A percentile compares a stretch with the other conserved stretches of the same genome.
phyloP scores from a whole-genome alignment of 768 basidiomycete species.

The Naganishia friedmannii region DNA sequence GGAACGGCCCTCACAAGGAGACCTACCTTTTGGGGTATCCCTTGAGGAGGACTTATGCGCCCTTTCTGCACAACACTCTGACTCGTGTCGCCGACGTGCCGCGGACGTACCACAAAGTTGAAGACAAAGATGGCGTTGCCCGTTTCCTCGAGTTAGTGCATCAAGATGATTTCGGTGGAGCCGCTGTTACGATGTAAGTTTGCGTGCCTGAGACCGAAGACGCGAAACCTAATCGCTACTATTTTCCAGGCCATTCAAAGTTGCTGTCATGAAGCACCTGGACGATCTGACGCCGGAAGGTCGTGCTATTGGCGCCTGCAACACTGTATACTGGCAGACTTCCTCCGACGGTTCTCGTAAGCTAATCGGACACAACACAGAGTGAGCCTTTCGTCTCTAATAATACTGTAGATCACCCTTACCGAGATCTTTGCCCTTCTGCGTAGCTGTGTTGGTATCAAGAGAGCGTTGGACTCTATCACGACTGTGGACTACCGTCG shows the following conservation, averaged over 20 bases:
- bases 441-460: slow-evolving; percentile 13
- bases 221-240: not conserved
- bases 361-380: slow-evolving; percentile 39
- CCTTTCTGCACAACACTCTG: slow-evolving; percentile 44
- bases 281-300: slow-evolving; percentile 34
- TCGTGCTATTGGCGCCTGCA: slow-evolving; percentile 34
- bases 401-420: not conserved
- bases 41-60: slow-evolving; percentile 32
- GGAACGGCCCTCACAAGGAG: slow-evolving; percentile 18
- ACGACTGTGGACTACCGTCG: not conserved
- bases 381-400: slow-evolving; percentile 13
- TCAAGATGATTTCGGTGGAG: slow-evolving; percentile 38
- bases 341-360: slow-evolving; percentile 19
- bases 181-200: slow-evolving; percentile 40
- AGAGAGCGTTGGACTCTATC: slow-evolving; percentile 16
- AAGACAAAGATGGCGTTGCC: slow-evolving; percentile 32
- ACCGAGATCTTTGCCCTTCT: not conserved
- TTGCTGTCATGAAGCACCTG: slow-evolving; percentile 32
- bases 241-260: slow-evolving; percentile 39
- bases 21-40: slow-evolving; percentile 20
- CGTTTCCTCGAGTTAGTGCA: slow-evolving; percentile 34
- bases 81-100: slow-evolving; percentile 36
- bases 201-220: not conserved
- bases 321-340: slow-evolving; percentile 37
- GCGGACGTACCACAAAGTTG: slow-evolving; percentile 36